Evolutionary conservation across 345 rosid genomes (phyloP).

Genomic region (Excoecaria agallocha): DNA sequence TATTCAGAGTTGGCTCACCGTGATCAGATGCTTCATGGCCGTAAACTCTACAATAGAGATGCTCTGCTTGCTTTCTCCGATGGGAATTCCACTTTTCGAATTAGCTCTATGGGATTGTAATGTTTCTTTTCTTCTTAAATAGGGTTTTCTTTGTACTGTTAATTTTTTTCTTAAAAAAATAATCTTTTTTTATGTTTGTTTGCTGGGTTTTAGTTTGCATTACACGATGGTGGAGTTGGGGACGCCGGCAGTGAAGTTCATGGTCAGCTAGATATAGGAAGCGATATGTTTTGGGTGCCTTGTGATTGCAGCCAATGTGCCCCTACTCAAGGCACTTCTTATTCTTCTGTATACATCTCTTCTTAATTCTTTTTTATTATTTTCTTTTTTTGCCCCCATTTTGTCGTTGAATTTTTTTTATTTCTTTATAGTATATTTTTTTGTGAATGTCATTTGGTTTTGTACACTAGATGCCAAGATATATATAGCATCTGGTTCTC

Average conservation of each 20-base stretch:
- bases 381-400: neutral
- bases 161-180: neutral
- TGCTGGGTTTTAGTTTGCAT: slow-evolving; percentile 56
- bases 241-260: slow-evolving; percentile 76
- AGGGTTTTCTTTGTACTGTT: neutral
- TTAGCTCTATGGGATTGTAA: slow-evolving; percentile 85
- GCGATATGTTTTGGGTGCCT: slow-evolving; percentile 93
- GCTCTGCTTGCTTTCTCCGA: slow-evolving; percentile 57
- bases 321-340: slow-evolving; percentile 52
- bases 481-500: neutral
- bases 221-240: slow-evolving; percentile 83
- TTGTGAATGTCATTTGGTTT: slow-evolving; percentile 5
- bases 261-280: slow-evolving; percentile 86
- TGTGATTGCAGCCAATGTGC: slow-evolving; percentile 80
- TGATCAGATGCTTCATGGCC: slow-evolving; percentile 56
- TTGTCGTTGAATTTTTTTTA: neutral
- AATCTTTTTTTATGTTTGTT: slow-evolving; percentile 1
- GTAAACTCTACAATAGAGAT: slow-evolving; percentile 39
- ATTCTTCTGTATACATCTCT: slow-evolving; percentile 53
- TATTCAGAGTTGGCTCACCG: slow-evolving; percentile 59
- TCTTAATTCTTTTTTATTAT: no score
- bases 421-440: neutral
- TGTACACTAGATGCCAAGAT: neutral
- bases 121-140: slow-evolving; percentile 1
- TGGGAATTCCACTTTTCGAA: slow-evolving; percentile 68